Percentiles rank a stretch among this genome's conserved stretches.
phyloP scores from a whole-genome alignment of 2,329 filamentous ascomycete genomes.

The Phoma sp. region DNA sequence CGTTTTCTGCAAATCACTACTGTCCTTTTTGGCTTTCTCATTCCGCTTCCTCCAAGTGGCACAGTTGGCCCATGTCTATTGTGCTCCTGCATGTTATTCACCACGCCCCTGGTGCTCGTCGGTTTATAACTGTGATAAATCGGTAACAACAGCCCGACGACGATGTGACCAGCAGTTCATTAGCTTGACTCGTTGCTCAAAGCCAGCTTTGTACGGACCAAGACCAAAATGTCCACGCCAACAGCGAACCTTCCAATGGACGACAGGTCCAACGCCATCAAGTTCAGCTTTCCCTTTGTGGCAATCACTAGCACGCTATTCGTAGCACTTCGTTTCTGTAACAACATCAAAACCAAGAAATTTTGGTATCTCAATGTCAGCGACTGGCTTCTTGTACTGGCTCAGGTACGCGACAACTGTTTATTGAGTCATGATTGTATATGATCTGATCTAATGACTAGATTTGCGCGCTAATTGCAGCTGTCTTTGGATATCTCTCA shows the following conservation, averaged over 20 bases:
- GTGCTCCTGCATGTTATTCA: slow-evolving; percentile 1
- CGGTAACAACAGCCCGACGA: neutral
- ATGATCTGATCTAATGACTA: neutral
- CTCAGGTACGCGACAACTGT: neutral
- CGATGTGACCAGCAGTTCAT: neutral
- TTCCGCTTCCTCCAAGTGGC: neutral
- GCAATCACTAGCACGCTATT: slow-evolving; percentile 6
- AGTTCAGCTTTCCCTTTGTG: slow-evolving; percentile 7
- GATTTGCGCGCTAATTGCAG: neutral
- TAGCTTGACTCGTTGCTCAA: slow-evolving; percentile 1
- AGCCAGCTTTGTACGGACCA: neutral
- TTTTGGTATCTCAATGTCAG: slow-evolving; percentile 5
- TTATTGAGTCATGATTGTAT: neutral
- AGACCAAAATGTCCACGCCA: neutral
- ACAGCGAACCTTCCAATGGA: neutral
- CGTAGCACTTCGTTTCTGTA: slow-evolving; percentile 10
- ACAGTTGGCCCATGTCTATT: slow-evolving; percentile 5
- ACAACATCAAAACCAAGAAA: slow-evolving; percentile 13
- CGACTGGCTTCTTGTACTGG: slow-evolving; percentile 12
- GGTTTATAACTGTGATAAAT: slow-evolving; percentile 6
- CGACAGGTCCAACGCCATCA: slow-evolving; percentile 9
- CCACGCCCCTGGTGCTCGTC: neutral
- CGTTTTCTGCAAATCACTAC: neutral
- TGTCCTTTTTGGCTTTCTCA: neutral
- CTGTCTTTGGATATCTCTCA: slow-evolving; percentile 4